Evolutionary conservation across 2,329 filamentous ascomycete genomes (phyloP), one percentile per base, ranked within the genome.

Genomic region (Colletotrichum sp.): DNA sequence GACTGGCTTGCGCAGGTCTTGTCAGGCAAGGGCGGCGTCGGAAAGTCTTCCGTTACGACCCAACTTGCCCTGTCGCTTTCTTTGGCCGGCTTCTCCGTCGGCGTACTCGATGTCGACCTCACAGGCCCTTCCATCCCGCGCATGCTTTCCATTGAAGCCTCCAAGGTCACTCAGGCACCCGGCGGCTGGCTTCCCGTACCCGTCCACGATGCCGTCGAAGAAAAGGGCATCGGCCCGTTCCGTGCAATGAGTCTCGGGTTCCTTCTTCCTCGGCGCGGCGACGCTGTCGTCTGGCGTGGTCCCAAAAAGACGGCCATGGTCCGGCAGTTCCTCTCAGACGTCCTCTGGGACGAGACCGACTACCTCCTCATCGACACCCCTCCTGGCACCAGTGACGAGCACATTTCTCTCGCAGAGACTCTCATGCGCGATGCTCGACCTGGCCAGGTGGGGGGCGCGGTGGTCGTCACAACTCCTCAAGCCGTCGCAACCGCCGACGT

Each of bases 271-370:
- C 92, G 93, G 77, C 90, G 96, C 80, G 95, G 95, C 77, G 96
- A 98, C 80, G 96, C 97, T 0, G 96, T 99, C 0, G 97, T 99
- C 52, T 99, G 97, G 97, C 92, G 97, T 69, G 97, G 97, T 0
- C 97, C 97, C 4, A 99, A 99, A 86, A 99, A 99, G 87, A 99
- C 97, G 6, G 97, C 97, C 67, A 99, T 99, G 97, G 95, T 99
- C 74, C 93, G 96, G 55, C 97, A 99, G 84, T 99, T 99, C 83
- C 89, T 99, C 32, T 94, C 95, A 2, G 96, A 98, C 82, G 96
- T 98, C 6, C 89, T 95, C 34, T 99, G 97, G 97, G 91, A 92
- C 70, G 91, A 93, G 28, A 92, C 95, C n/a, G 96, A 99, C 83
- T 99, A 95, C 82, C 89, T 99, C 1, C 91, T 99, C 75, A 95